Evolutionary conservation across 2,329 filamentous ascomycete genomes (phyloP).

Genomic region (Triangularia setosa): DNA sequence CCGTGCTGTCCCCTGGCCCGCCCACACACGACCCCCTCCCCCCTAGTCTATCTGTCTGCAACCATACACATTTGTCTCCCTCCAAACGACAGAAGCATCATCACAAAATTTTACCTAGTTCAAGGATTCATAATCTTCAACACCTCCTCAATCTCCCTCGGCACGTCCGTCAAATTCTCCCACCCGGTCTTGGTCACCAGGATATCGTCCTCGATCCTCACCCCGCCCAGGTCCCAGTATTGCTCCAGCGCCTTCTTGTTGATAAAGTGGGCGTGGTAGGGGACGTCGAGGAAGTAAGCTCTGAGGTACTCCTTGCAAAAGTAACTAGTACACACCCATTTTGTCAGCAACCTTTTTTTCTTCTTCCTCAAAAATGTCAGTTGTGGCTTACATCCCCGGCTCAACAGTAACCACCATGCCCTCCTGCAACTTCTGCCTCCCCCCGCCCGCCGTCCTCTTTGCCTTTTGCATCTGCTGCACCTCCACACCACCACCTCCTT

Average conservation of each 20-base stretch:
- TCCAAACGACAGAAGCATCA: neutral
- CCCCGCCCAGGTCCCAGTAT: constrained; percentile 79
- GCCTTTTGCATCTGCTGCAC: constrained; percentile 37
- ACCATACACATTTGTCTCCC: no score
- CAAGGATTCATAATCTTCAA: constrained; percentile 57
- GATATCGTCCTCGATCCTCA: constrained; percentile 89
- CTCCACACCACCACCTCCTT: neutral
- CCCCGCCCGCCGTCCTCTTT: constrained; percentile 24
- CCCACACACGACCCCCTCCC: neutral
- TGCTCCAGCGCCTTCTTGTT: constrained; percentile 59
- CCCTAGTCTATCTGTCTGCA: no score
- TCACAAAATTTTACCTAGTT: no score
- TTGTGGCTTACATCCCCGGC: constrained; percentile 58
- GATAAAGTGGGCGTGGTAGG: constrained; percentile 59
- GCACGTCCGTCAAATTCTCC: constrained; percentile 78
- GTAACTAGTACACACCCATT: constrained; percentile 47
- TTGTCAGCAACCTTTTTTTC: no score
- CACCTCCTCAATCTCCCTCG: constrained; percentile 66
- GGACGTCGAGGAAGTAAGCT: constrained; percentile 59
- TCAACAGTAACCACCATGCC: constrained; percentile 76
- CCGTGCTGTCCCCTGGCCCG: neutral
- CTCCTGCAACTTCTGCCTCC: constrained; percentile 44
- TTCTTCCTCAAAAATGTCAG: no score
- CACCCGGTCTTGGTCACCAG: constrained; percentile 72
- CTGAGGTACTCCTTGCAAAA: constrained; percentile 72